A percentile compares a stretch with the other conserved stretches of the same genome.
Conservation (phyloP, 257 asterid genomes). For the Solanum medicagineum region DNA sequence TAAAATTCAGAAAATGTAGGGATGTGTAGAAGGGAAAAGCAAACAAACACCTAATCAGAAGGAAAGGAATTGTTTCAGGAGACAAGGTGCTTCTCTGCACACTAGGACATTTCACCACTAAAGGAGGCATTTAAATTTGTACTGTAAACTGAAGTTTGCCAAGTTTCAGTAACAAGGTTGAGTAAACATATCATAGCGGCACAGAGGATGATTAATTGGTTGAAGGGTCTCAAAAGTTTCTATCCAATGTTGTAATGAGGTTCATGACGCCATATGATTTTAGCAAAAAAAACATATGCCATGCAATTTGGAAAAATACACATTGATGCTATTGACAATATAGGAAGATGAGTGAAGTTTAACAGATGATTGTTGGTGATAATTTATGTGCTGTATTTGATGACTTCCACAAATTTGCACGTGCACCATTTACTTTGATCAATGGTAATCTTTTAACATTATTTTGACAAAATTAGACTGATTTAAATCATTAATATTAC, state of each 20-base stretch:
- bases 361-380: neutral
- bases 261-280: neutral
- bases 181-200: neutral
- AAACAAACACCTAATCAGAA: neutral
- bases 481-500: neutral
- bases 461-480: neutral
- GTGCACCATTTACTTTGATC: neutral
- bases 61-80: neutral
- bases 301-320: neutral
- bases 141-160: neutral
- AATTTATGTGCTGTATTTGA: neutral
- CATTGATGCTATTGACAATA: neutral
- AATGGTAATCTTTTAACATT: neutral
- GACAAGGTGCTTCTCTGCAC: neutral
- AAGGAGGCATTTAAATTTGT: neutral
- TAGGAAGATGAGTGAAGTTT: neutral
- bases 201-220: neutral
- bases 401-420: neutral
- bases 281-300: neutral
- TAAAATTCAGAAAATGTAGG: neutral
- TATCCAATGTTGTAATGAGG: neutral
- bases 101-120: neutral
- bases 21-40: neutral
- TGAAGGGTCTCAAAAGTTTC: neutral
- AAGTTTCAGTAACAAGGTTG: neutral